These are phyloP conservation scores for Aspergillus thermomutatus DNA, from an alignment of 2,329 filamentous ascomycete species.

Conservation along the genomic window DNA sequence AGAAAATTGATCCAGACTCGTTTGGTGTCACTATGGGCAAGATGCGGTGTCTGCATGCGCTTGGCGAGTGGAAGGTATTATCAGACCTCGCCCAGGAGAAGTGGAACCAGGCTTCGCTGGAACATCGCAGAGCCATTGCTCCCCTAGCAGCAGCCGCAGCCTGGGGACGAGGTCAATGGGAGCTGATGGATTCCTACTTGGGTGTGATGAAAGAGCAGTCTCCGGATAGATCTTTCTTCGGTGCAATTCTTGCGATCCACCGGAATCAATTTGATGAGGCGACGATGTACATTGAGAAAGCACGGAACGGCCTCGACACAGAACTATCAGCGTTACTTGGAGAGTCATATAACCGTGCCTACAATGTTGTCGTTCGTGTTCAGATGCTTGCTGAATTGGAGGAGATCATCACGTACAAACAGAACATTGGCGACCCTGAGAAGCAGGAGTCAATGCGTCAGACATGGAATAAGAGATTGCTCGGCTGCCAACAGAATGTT, in stretches of 20 bases:
- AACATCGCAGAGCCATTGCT: constrained; percentile 86
- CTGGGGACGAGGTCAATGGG: constrained; percentile 96
- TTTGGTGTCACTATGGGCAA: constrained; percentile 99
- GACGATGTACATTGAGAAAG: constrained; percentile 82
- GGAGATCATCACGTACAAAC: constrained; percentile 97
- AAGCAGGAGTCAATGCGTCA: constrained; percentile 87
- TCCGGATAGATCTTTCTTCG: constrained; percentile 95
- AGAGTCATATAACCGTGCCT: constrained; percentile 96
- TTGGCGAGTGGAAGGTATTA: constrained; percentile 95
- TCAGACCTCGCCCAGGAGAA: constrained; percentile 86
- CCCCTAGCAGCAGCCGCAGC: constrained; percentile 91
- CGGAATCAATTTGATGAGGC: constrained; percentile 94
- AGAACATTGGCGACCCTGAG: constrained; percentile 71
- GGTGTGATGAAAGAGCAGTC: constrained; percentile 91
- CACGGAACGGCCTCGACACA: constrained; percentile 88
- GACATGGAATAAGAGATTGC: constrained; percentile 93
- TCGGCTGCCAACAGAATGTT: constrained; percentile 93
- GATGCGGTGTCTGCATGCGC: constrained; percentile 95
- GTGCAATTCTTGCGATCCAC: constrained; percentile 90
- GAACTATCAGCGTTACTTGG: constrained; percentile 95
- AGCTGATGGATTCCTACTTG: constrained; percentile 96
- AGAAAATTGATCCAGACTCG: constrained; percentile 68
- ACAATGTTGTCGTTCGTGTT: constrained; percentile 94
- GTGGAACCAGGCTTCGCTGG: constrained; percentile 84
- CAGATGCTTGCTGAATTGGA: constrained; percentile 99